Base-by-base conservation (phyloP, 2,329 filamentous ascomycete genomes). In the Fusarium tjaetaba region DNA sequence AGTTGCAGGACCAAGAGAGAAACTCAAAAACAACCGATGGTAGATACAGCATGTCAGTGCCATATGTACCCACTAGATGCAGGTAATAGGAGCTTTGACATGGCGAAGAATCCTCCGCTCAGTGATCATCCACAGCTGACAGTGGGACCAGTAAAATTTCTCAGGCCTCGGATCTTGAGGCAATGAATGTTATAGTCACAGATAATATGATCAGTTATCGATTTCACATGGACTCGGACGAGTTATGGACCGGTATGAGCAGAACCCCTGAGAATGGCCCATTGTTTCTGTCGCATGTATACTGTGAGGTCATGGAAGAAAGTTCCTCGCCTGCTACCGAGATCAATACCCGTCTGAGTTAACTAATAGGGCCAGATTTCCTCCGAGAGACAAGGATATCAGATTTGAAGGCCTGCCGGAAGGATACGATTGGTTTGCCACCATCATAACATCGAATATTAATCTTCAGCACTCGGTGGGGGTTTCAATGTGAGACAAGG, bases 61-160 rank as follows among this genome's bases (percentile, higher is more conserved):
- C 16, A 63, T 63, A 60, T 60, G 26, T 60, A 63, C 18, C 32
- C 60, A 45, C 36, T 39, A 30, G 14, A n/a, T 36, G 49, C 30
- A 36, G 42, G 30, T n/a, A 24, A 61, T 26, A 30, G 30, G 51
- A 64, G 48, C 41, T 24, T 5, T 8, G 10, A 15, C 43, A 34
- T 34, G 26, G 64, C 38, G 55, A 56, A 45, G 30, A 58, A 28
- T 49, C 41, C 43, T 61, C 18, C 49, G 11, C n/a, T 11, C 42
- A 65, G 22, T 28, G 45, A 48, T 61, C 18, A 34, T 42, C 20
- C 9, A 36, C 36, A 42, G 51, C 15, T 20, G 28, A 26, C 13
- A 56, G 43, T 52, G 42, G 43, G 30, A 51, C 41, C n/a, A 15
- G 45, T 49, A 2, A 51, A 34, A 61, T 46, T 24, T 41, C 26